A percentile compares a stretch with the other conserved stretches of the same genome.
phyloP scores from a whole-genome alignment of 495 filamentous ascomycete species.

The Choiromyces venosus region DNA sequence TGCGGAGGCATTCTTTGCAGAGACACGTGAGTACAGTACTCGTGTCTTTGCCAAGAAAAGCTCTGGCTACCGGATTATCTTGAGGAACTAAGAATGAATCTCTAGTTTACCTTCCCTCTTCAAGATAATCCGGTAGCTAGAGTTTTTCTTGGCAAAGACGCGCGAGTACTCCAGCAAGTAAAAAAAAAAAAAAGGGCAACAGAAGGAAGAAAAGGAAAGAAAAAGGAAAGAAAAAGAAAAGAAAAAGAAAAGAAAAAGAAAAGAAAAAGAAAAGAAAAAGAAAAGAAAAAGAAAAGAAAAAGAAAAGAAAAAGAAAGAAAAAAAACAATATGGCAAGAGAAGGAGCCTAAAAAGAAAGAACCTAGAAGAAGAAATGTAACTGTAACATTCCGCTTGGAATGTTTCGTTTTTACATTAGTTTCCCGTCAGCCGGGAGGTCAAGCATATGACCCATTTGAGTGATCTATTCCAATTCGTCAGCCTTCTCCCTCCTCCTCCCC shows the following conservation, averaged over 20 bases:
- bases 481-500: not conserved
- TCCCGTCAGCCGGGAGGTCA: conserved; percentile 24
- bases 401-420: not conserved
- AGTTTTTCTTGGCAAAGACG: no score
- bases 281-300: not conserved
- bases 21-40: no score
- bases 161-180: not conserved
- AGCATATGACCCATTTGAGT: conserved; percentile 41
- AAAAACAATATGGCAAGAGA: not conserved
- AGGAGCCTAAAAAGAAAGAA: not conserved
- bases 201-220: not conserved
- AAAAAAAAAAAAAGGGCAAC: conserved; percentile 6
- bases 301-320: conserved; percentile 1
- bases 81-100: no score
- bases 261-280: not conserved
- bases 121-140: no score
- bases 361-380: not conserved
- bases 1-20: no score
- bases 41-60: no score
- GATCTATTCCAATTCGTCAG: conserved; percentile 24
- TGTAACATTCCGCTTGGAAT: not conserved
- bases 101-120: no score
- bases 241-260: not conserved
- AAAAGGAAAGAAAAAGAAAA: conserved; percentile 1
- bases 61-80: no score